A percentile compares a stretch with the other conserved stretches of the same genome.
These are phyloP conservation scores for Ascosphaera acerosa DNA, from an alignment of 2,329 filamentous ascomycete genomes.

Conservation along the genomic window DNA sequence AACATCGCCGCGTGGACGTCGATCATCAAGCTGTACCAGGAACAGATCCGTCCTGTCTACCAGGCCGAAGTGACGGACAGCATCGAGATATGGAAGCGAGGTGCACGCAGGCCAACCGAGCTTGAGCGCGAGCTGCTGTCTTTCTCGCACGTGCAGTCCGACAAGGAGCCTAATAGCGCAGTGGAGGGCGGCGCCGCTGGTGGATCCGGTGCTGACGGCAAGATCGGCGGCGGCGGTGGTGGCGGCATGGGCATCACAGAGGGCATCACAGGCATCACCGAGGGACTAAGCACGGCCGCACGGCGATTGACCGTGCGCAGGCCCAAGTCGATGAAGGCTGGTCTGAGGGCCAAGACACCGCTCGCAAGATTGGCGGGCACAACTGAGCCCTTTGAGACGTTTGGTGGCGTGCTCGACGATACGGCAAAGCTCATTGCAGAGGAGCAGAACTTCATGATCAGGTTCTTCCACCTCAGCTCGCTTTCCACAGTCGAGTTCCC, in stretches of 20 bases:
- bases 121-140: constrained; percentile 64
- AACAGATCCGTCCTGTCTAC: constrained; percentile 50
- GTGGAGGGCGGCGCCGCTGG: no score
- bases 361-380: no score
- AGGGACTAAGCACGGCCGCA: constrained; percentile 42
- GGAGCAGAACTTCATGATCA: constrained; percentile 93
- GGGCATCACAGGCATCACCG: no score
- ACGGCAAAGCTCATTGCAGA: constrained; percentile 61
- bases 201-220: no score
- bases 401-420: constrained; percentile 56
- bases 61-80: constrained; percentile 60
- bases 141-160: constrained; percentile 79
- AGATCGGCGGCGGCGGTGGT: no score
- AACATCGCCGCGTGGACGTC: constrained; percentile 60
- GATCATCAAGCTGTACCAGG: constrained; percentile 56
- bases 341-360: constrained; percentile 33
- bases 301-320: constrained; percentile 84
- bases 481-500: constrained; percentile 59
- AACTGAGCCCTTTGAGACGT: constrained; percentile 55
- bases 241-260: no score
- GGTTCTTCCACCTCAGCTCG: constrained; percentile 88
- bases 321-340: constrained; percentile 42
- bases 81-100: constrained; percentile 52
- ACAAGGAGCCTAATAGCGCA: no score
- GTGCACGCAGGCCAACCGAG: constrained; percentile 44